These are phyloP conservation scores for Brassica rapa DNA, from an alignment of 345 rosid genomes.

Conservation along the genomic window DNA sequence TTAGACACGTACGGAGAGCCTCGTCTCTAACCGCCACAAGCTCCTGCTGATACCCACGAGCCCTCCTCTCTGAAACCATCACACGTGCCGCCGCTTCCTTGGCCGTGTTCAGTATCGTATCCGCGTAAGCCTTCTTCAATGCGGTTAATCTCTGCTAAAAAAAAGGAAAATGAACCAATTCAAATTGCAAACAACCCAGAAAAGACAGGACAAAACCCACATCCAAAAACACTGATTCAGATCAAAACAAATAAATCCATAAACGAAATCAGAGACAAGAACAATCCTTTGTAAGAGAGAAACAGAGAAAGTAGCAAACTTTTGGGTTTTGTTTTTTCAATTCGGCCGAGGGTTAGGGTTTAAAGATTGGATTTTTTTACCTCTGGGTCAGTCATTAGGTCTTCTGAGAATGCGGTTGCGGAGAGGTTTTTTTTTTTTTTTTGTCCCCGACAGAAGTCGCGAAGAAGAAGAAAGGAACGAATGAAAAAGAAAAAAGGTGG, in stretches of 20 bases:
- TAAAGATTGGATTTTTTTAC: constrained; percentile 22
- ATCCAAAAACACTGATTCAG: neutral
- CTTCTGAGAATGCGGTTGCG: constrained; percentile 28
- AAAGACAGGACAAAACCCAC: constrained; percentile 31
- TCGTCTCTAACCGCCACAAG: constrained; percentile 69
- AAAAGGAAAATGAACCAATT: constrained; percentile 7
- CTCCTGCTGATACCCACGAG: constrained; percentile 68
- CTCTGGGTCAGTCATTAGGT: constrained; percentile 43
- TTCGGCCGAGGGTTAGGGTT: neutral
- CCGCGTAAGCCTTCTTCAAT: constrained; percentile 95
- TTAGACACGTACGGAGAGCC: constrained; percentile 68
- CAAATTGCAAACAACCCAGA: constrained; percentile 30
- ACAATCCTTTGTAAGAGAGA: neutral
- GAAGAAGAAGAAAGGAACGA: constrained; percentile 28
- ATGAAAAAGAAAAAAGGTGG: constrained; percentile 26
- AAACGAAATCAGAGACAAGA: constrained; percentile 22
- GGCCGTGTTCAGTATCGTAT: constrained; percentile 78
- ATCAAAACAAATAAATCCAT: constrained; percentile 11
- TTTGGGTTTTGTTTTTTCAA: neutral
- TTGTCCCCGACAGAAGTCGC: constrained; percentile 25
- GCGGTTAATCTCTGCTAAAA: constrained; percentile 67
- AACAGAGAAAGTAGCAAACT: constrained; percentile 30
- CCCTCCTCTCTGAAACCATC: constrained; percentile 77
- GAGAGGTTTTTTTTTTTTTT: constrained; percentile 2
- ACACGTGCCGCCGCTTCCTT: constrained; percentile 94